phyloP scores from a whole-genome alignment of 1,284 basidiomycete species.

The Pascua sp. region DNA sequence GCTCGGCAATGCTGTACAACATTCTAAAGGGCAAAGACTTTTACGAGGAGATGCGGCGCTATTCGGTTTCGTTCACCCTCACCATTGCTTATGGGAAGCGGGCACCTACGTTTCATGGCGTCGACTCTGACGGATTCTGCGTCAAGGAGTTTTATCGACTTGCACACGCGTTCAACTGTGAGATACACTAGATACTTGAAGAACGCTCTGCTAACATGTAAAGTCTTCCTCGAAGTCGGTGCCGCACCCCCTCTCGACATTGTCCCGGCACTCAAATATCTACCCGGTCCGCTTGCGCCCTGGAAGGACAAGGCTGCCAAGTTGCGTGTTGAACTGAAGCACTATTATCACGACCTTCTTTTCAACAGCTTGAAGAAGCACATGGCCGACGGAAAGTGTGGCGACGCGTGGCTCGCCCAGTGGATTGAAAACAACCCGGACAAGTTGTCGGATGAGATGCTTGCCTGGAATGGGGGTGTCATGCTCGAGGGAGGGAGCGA shows the following conservation, averaged over 20 bases:
- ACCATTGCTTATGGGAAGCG: constrained; percentile 10
- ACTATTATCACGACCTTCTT: constrained; percentile 5
- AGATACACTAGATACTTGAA: neutral
- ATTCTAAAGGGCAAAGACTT: constrained; percentile 5
- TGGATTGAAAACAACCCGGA: constrained; percentile 3
- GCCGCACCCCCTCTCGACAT: constrained; percentile 10
- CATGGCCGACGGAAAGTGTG: constrained; percentile 2
- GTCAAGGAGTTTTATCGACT: constrained; percentile 13
- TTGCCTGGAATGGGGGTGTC: constrained; percentile 12
- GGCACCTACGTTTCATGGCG: constrained; percentile 5
- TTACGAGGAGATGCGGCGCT: constrained; percentile 11
- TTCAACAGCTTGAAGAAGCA: constrained; percentile 6
- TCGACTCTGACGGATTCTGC: constrained; percentile 4
- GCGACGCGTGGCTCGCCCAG: constrained; percentile 7
- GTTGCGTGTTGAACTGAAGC: constrained; percentile 6
- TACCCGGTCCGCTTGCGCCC: constrained; percentile 8
- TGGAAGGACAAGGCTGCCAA: constrained; percentile 7
- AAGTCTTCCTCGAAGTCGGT: constrained; percentile 11
- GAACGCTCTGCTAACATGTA: neutral
- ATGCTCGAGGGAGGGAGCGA: constrained; percentile 13
- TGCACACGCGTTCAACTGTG: constrained; percentile 12
- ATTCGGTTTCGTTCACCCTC: constrained; percentile 6
- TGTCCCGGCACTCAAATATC: constrained; percentile 8
- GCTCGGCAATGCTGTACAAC: constrained; percentile 8
- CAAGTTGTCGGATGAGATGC: constrained; percentile 5